Conservation (phyloP, 495 filamentous ascomycete genomes). For the Penicillium daleae region DNA sequence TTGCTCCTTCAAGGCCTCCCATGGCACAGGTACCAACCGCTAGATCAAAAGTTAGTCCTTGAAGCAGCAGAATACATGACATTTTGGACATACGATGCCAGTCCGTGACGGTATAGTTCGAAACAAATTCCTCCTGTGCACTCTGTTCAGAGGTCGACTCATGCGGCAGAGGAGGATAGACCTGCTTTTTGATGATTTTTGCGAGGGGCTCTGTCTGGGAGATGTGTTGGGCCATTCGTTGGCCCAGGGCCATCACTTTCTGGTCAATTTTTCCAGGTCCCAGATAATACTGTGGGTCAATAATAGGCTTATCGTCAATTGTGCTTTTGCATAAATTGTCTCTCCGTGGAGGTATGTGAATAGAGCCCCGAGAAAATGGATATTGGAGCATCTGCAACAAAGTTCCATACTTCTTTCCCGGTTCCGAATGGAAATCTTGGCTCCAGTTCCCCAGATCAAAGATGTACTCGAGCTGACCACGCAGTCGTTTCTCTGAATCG, state of each 20-base stretch:
- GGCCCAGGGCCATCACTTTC: conserved; percentile 41
- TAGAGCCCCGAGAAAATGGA: conserved; percentile 52
- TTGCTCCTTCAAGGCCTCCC: conserved; percentile 38
- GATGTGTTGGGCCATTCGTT: conserved; percentile 49
- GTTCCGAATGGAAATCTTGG: conserved; percentile 39
- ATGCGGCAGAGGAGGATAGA: conserved; percentile 38
- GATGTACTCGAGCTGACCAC: conserved; percentile 57
- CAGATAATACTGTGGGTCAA: conserved; percentile 50
- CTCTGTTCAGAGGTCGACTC: conserved; percentile 24
- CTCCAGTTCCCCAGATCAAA: conserved; percentile 56
- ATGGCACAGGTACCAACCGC: conserved; percentile 58
- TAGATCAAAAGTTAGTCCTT: background rate
- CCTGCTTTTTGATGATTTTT: conserved; percentile 41
- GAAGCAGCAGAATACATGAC: too few relatives aligned
- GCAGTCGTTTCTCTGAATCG: conserved; percentile 8
- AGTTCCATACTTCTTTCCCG: conserved; percentile 53
- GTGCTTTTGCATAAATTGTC: conserved; percentile 10
- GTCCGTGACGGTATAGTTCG: conserved; percentile 40
- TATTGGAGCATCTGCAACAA: conserved; percentile 59
- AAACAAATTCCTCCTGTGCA: conserved; percentile 40
- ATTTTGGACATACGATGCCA: conserved; percentile 39
- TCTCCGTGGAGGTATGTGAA: conserved; percentile 43
- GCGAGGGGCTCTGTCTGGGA: conserved; percentile 44
- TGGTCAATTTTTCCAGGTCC: conserved; percentile 46
- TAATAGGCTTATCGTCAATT: conserved; percentile 38